Evolutionary conservation across 495 filamentous ascomycete genomes (phyloP).

Genomic region (Tuber indicum): DNA sequence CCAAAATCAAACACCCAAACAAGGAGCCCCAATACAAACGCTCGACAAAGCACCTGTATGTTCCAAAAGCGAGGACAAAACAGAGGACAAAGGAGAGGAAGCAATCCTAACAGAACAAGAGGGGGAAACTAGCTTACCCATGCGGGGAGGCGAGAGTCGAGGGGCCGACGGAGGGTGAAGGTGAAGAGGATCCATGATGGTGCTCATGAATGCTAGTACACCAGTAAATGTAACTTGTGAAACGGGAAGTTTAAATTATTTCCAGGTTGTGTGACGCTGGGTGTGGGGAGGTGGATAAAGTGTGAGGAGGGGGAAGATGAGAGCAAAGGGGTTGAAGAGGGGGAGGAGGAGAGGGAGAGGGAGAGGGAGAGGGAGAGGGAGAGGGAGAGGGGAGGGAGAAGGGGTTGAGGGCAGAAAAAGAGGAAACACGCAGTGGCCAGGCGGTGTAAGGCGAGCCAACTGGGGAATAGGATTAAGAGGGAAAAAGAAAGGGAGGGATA

Average conservation of each 20-base stretch:
- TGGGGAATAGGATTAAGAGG: neutral
- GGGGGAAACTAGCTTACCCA: constrained; percentile 21
- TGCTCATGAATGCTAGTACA: constrained; percentile 26
- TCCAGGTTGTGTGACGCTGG: constrained; percentile 1
- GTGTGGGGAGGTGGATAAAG: neutral
- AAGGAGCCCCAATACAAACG: neutral
- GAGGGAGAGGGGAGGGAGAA: constrained; percentile 7
- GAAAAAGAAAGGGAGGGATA: constrained; percentile 18
- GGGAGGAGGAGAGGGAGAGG: neutral
- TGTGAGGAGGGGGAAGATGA: constrained; percentile 5
- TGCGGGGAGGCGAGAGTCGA: constrained; percentile 32
- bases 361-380: constrained; percentile 10
- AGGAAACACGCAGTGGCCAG: constrained; percentile 8
- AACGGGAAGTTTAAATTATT: constrained; percentile 6
- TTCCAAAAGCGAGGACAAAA: neutral
- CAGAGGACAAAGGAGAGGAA: constrained; percentile 2
- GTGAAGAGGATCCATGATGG: constrained; percentile 37
- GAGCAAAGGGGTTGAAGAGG: neutral
- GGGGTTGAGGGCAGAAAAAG: constrained; percentile 6
- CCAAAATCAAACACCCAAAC: neutral
- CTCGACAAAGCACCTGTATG: neutral
- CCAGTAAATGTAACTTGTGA: neutral
- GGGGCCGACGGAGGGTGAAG: constrained; percentile 29
- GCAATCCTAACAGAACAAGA: neutral
- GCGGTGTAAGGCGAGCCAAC: constrained; percentile 2